Conservation (phyloP, 108 stramenopile species). For the Fragilaria radians region DNA sequence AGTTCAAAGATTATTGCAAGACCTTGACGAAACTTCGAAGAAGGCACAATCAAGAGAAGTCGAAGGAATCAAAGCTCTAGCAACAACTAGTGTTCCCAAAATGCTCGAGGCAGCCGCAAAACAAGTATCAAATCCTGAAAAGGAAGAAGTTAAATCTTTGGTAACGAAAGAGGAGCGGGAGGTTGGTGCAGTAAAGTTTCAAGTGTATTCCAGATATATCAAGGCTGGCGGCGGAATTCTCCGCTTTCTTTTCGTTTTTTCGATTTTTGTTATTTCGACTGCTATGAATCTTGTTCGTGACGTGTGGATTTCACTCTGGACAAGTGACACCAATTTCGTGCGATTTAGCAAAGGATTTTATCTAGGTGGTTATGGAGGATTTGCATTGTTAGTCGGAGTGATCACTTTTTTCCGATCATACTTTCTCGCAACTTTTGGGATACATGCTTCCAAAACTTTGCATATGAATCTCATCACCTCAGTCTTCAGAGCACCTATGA, state of each 20-base stretch:
- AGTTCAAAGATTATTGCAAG: slow-evolving; percentile 49
- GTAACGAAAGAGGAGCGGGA: slow-evolving; percentile 62
- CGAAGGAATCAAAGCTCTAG: not conserved
- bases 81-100: not conserved
- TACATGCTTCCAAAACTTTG: slow-evolving; percentile 44
- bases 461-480: slow-evolving; percentile 48
- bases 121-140: slow-evolving; percentile 14
- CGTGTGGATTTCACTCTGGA: slow-evolving; percentile 64
- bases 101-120: slow-evolving; percentile 3
- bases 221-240: slow-evolving; percentile 53
- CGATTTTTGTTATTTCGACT: slow-evolving; percentile 43
- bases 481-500: slow-evolving; percentile 78
- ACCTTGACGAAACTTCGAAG: slow-evolving; percentile 1
- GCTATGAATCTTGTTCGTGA: slow-evolving; percentile 32
- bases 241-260: slow-evolving; percentile 32
- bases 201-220: slow-evolving; percentile 58
- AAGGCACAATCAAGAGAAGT: slow-evolving; percentile 1
- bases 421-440: slow-evolving; percentile 50
- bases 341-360: slow-evolving; percentile 33
- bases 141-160: slow-evolving; percentile 15
- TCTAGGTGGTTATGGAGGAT: slow-evolving; percentile 22
- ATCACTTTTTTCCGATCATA: slow-evolving; percentile 51
- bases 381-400: slow-evolving; percentile 32
- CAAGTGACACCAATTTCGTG: slow-evolving; percentile 48
- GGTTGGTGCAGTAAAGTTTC: slow-evolving; percentile 45